These are phyloP conservation scores for Tripidium arundinaceum DNA, from an alignment of 202 grass and related monocot species.

Conservation along the genomic window DNA sequence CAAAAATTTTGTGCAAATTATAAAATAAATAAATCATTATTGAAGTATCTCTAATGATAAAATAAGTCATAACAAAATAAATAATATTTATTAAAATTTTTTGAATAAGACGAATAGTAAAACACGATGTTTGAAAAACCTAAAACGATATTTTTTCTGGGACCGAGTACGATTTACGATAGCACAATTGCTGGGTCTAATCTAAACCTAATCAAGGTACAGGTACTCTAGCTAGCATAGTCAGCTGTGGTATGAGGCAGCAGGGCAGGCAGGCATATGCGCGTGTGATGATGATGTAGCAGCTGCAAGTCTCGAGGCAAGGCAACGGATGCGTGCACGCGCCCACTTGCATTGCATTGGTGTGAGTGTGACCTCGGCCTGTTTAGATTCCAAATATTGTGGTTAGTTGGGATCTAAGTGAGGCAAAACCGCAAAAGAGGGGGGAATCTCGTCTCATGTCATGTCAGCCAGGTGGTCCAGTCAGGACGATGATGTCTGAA, in stretches of 20 bases:
- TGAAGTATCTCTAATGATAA: too few relatives aligned
- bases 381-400: too few relatives aligned
- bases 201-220: too few relatives aligned
- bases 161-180: too few relatives aligned
- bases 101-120: too few relatives aligned
- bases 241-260: too few relatives aligned
- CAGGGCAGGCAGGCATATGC: neutral
- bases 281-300: slow-evolving; percentile 28
- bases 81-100: too few relatives aligned
- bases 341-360: neutral
- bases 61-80: too few relatives aligned
- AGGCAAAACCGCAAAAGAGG: neutral
- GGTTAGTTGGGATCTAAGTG: neutral
- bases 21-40: too few relatives aligned
- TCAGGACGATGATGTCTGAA: neutral
- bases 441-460: slow-evolving; percentile 10
- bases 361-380: neutral
- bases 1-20: too few relatives aligned
- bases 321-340: neutral
- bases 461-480: slow-evolving; percentile 16
- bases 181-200: neutral
- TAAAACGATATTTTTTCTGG: too few relatives aligned
- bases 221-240: neutral
- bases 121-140: too few relatives aligned
- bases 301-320: slow-evolving; percentile 43